Evolutionary conservation across 2,329 filamentous ascomycete genomes (phyloP), one percentile per base, ranked within the genome.

Genomic region (Blumeria graminis): DNA sequence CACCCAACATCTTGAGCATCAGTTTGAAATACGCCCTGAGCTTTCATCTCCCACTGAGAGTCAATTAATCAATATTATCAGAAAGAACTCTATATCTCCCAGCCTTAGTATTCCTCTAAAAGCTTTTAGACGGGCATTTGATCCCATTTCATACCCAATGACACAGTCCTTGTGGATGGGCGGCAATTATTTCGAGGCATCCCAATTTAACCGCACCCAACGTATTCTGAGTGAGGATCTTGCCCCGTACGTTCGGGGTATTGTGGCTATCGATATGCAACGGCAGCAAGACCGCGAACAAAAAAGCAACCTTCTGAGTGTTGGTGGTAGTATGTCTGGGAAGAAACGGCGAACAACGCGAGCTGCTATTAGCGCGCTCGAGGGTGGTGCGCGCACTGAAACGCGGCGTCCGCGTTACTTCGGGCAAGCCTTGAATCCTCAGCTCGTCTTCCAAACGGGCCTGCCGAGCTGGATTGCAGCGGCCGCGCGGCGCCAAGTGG

Each of bases 161-260:
- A 50, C 32, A 14, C 74, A 75, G 34, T 64, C 56, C 52, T 58
- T 65, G 14, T 61, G 64, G 39, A 59, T 7, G 64, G 34, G 65
- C 68, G 1, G 67, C 65, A 16, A 71, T 71, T 72, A 48, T 14
- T 14, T 87, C 1, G 77, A 80, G 36, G 74, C 83, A 0, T 89
- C 86, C 0, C 79, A 83, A 0, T 87, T 94, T 61, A 87, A 94
- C 63, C 78, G 84, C 46, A 79, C 80, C 0, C 70, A 84, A 62
- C 67, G 68, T 0, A 71, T 81, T 18, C 78, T 94, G 35, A 74
- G 77, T 0, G 71, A 82, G 11, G 92, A 98, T 60, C 72, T 96
- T 1, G 89, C 88, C 0, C 92, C 93, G 0, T 96, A 86, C 66
- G 77, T 96, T n/a, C 84, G 93, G 10, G 75, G 76, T 39, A 96